Evolutionary conservation across 192 early-diverging fungal genomes (phyloP), one percentile per base, ranked within the genome.

Genomic region (Coemansia sp.): DNA sequence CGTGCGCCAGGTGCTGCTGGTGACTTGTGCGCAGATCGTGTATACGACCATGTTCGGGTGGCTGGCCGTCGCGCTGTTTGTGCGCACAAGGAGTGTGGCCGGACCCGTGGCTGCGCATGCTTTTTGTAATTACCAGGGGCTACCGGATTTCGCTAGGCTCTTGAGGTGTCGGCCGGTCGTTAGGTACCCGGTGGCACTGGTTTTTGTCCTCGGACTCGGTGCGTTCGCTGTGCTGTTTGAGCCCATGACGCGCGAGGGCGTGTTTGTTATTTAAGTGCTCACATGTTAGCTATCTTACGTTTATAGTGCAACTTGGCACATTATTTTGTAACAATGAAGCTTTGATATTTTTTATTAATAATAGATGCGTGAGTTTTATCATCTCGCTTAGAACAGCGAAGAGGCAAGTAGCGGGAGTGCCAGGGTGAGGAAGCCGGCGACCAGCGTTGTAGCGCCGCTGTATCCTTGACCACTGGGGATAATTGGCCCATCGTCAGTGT

Each of bases 21-120:
- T 2, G 66, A 61, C 7, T 4, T 24, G 38, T 17, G 63, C 48
- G 34, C 73, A 77, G 67, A n/a, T 77, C 4, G 30, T 48, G 3
- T 77, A 77, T 24, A 77, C 73, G 7, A 59, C 56, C 12, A 17
- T 70, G 42, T 77, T 77, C 53, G 73, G 73, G 9, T 77, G 73
- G 64, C 66, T 66, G 40, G 73, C 67, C 0, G 73, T 48, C 5
- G 62, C 53, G 0, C 41, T 77, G 47, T 56, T 70, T 24, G 21
- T 67, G 10, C 44, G 67, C 9, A 66, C 73, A 3, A 21, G 45
- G 0, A 77, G 64, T 14, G 55, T 77, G 3, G 60, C 25, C 0
- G 73, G 67, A 0, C 64, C 73, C 1, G 30, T 70, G 5, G 63
- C 22, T 0, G 73, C 73, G 0, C 73, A 77, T 37, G 19, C 58